Evolutionary conservation across 2,329 filamentous ascomycete genomes (phyloP).

Genomic region (Pseudocercospora macadamiae): DNA sequence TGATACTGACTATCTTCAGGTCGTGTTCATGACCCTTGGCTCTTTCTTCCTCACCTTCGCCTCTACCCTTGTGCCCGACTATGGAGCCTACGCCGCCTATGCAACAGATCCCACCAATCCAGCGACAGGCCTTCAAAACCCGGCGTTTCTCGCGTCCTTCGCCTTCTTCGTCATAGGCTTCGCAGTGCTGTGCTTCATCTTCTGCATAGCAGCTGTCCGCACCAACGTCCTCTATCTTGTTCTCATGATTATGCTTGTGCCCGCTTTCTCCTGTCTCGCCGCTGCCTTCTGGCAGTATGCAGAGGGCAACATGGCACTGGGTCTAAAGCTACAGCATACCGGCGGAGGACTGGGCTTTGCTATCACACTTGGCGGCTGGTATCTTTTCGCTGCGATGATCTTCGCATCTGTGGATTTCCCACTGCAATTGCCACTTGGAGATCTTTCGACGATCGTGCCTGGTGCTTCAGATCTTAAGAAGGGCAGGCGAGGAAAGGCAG

Average conservation of each 20-base stretch:
- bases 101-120: constrained; percentile 27
- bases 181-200: constrained; percentile 66
- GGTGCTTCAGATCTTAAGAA: constrained; percentile 16
- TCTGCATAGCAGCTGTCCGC: constrained; percentile 68
- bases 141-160: constrained; percentile 49
- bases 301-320: constrained; percentile 31
- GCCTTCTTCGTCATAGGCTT: constrained; percentile 69
- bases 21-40: constrained; percentile 57
- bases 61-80: constrained; percentile 52
- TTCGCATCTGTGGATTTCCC: constrained; percentile 58
- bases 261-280: constrained; percentile 62
- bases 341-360: constrained; percentile 55
- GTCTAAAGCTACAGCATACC: constrained; percentile 27
- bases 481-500: constrained; percentile 7
- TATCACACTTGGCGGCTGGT: constrained; percentile 53
- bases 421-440: constrained; percentile 47
- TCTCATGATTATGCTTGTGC: constrained; percentile 65
- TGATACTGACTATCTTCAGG: constrained; percentile 50
- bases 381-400: constrained; percentile 57
- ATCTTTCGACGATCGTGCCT: constrained; percentile 23
- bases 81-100: constrained; percentile 51
- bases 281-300: constrained; percentile 58
- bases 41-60: constrained; percentile 58
- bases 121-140: constrained; percentile 26
- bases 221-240: constrained; percentile 71